phyloP scores from a whole-genome alignment of 768 basidiomycete genomes.

The Tricholoma saponaceum region DNA sequence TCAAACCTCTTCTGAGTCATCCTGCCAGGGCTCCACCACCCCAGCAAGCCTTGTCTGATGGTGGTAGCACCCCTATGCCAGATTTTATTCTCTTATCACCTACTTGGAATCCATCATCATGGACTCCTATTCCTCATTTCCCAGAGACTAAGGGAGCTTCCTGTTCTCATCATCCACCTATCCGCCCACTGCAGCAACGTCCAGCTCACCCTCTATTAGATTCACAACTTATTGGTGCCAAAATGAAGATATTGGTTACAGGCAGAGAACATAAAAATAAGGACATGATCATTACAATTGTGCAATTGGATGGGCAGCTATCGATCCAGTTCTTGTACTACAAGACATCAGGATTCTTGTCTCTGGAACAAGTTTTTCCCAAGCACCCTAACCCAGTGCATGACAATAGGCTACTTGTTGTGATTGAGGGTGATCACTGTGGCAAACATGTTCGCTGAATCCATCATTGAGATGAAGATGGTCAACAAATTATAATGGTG shows the following conservation, averaged over 20 bases:
- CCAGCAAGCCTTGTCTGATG: neutral
- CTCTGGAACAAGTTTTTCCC: neutral
- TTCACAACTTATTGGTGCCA: neutral
- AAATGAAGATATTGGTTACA: neutral
- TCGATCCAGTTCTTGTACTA: neutral
- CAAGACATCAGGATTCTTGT: neutral
- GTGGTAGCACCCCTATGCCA: neutral
- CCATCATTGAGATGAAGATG: neutral
- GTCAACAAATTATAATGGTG: neutral
- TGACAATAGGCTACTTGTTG: slow-evolving; percentile 1
- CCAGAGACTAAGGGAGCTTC: neutral
- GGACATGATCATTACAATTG: neutral
- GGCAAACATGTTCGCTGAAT: neutral
- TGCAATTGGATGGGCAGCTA: neutral
- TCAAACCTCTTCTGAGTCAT: neutral
- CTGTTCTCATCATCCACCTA: neutral
- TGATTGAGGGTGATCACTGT: slow-evolving; percentile 1
- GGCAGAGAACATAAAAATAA: neutral
- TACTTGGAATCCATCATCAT: neutral
- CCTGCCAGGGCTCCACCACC: neutral
- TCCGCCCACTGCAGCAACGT: neutral
- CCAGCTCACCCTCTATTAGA: neutral
- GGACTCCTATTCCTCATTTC: neutral
- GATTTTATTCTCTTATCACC: neutral
- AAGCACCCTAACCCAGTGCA: neutral